Conservation (phyloP, 2,329 filamentous ascomycete species). For the Hymenoscyphus linearis region DNA sequence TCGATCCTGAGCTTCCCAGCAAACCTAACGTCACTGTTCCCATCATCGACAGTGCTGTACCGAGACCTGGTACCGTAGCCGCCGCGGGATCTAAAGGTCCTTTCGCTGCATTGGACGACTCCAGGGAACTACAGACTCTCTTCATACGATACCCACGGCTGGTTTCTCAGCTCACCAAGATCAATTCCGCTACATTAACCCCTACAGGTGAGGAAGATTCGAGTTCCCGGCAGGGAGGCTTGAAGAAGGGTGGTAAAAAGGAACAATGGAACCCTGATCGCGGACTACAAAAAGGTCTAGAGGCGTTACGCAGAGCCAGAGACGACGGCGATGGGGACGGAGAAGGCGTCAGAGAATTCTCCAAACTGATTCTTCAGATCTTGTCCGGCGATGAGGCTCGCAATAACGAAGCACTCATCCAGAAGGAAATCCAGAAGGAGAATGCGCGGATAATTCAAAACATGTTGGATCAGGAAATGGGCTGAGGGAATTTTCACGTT, state of each 20-base stretch:
- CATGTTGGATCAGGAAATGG: conserved; percentile 42
- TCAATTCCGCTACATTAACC: conserved; percentile 46
- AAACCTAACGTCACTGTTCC: conserved; percentile 10
- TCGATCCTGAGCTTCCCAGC: conserved; percentile 13
- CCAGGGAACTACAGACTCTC: conserved; percentile 44
- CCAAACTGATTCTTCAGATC: conserved; percentile 49
- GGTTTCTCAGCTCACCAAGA: conserved; percentile 41
- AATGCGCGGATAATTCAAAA: conserved; percentile 46
- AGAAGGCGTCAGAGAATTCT: conserved; percentile 56
- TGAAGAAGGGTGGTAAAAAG: conserved; percentile 3
- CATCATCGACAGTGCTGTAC: conserved; percentile 4
- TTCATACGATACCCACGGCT: conserved; percentile 50
- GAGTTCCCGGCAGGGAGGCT: neutral
- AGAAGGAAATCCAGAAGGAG: conserved; percentile 40
- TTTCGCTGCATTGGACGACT: conserved; percentile 47
- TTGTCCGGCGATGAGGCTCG: conserved; percentile 32
- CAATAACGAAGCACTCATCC: conserved; percentile 36
- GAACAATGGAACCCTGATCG: conserved; percentile 51
- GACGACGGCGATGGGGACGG: conserved; percentile 49
- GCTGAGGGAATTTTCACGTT: conserved; percentile 1
- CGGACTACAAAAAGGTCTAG: conserved; percentile 51
- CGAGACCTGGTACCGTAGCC: conserved; percentile 24
- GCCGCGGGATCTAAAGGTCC: conserved; percentile 35
- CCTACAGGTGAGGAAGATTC: conserved; percentile 29
- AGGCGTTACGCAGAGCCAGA: conserved; percentile 47